phyloP scores from a whole-genome alignment of 116 monocot species.

The Thalassia testudinum region DNA sequence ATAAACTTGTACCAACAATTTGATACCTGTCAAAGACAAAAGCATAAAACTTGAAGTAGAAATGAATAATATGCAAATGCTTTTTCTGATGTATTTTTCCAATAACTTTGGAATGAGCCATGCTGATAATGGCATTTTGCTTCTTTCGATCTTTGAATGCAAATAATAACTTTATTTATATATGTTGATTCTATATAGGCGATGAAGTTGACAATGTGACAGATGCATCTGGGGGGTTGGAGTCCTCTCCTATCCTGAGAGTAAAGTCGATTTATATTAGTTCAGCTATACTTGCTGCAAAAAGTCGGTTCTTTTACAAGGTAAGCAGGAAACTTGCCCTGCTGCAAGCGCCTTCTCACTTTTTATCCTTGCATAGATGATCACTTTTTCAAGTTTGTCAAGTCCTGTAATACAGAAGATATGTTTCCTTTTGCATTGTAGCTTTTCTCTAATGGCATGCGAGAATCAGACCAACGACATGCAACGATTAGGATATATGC shows the following conservation, averaged over 20 bases:
- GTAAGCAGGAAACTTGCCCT: constrained; percentile 11
- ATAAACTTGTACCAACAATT: too few species aligned
- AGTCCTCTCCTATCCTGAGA: constrained; percentile 34
- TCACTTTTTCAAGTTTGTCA: too few species aligned
- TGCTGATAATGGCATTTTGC: too few species aligned
- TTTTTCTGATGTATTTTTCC: too few species aligned
- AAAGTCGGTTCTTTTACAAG: constrained; percentile 97
- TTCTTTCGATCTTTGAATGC: too few species aligned
- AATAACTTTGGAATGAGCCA: too few species aligned
- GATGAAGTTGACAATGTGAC: constrained; percentile 35
- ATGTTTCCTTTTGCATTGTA: constrained; percentile 18
- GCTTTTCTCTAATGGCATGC: constrained; percentile 99
- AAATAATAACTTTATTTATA: too few species aligned
- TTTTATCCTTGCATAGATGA: too few species aligned
- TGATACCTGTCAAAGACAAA: too few species aligned
- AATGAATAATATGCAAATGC: too few species aligned
- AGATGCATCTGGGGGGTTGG: constrained; percentile 59
- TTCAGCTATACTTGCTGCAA: constrained; percentile 94
- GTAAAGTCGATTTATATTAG: constrained; percentile 49
- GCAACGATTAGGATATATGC: constrained; percentile 78
- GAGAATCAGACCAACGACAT: constrained; percentile 92
- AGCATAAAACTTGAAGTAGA: too few species aligned
- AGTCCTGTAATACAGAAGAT: not conserved
- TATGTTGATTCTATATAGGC: constrained; percentile 13
- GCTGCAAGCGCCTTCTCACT: too few species aligned